Evolutionary conservation across 2,329 filamentous ascomycete species (phyloP).

Genomic region (Talaromyces sp.): DNA sequence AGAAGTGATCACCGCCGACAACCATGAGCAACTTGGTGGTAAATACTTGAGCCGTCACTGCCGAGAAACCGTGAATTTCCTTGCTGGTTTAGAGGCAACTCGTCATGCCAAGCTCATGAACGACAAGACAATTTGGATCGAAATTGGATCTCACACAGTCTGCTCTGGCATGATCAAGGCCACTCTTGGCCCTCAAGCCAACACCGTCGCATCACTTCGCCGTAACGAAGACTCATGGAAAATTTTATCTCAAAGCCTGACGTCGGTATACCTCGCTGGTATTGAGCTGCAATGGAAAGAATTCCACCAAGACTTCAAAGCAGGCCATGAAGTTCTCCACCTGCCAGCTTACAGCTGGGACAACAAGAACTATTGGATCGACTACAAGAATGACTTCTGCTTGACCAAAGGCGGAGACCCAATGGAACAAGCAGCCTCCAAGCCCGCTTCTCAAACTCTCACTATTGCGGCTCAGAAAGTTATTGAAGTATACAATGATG

Average conservation of each 20-base stretch:
- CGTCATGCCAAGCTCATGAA: constrained; percentile 14
- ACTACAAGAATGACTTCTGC: constrained; percentile 64
- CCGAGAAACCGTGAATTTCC: constrained; percentile 43
- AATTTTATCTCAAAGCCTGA: constrained; percentile 7
- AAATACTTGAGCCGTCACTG: constrained; percentile 37
- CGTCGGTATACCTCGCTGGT: constrained; percentile 8
- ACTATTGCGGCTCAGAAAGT: constrained; percentile 14
- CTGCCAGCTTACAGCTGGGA: constrained; percentile 24
- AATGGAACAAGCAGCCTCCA: not conserved
- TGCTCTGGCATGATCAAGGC: constrained; percentile 41
- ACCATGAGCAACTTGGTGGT: constrained; percentile 26
- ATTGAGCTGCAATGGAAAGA: constrained; percentile 60
- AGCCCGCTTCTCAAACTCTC: not conserved
- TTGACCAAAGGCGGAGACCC: constrained; percentile 59
- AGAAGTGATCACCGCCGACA: constrained; percentile 33
- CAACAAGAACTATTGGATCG: constrained; percentile 24
- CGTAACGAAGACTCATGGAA: constrained; percentile 37
- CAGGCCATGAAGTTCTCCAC: constrained; percentile 15
- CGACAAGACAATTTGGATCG: constrained; percentile 34
- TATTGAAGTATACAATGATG: constrained; percentile 3
- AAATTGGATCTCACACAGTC: constrained; percentile 45
- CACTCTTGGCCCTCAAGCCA: constrained; percentile 20
- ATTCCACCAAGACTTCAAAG: constrained; percentile 53
- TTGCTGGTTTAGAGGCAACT: constrained; percentile 30
- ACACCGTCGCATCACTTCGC: constrained; percentile 34